These are phyloP conservation scores for Phytophthora sp. DNA, from an alignment of 352 stramenopile species.

Conservation along the genomic window DNA sequence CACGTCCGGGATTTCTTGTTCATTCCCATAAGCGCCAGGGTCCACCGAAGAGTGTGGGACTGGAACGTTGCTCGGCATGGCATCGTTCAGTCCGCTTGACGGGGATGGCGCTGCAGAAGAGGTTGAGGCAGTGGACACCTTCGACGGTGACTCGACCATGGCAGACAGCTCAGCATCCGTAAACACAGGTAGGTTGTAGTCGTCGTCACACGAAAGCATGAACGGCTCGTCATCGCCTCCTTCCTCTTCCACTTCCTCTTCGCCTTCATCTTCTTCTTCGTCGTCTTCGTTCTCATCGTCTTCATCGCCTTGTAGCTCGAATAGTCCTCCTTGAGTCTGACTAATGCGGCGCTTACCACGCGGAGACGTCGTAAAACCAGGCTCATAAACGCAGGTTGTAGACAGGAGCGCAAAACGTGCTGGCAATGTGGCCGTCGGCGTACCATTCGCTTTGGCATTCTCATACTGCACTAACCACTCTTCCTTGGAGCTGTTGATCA, in stretches of 20 bases:
- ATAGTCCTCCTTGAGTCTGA: conserved; percentile 15
- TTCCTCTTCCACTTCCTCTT: conserved; percentile 13
- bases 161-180: conserved; percentile 48
- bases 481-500: conserved; percentile 25
- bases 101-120: conserved; percentile 21
- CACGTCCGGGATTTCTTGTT: conserved; percentile 65
- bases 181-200: conserved; percentile 48
- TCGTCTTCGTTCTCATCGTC: conserved; percentile 13
- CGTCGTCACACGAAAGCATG: conserved; percentile 34
- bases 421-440: conserved; percentile 35
- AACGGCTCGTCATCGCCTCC: conserved; percentile 35
- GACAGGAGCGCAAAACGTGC: conserved; percentile 40
- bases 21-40: conserved; percentile 23
- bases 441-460: conserved; percentile 26
- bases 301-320: conserved; percentile 23
- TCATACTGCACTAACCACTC: conserved; percentile 29
- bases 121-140: conserved; percentile 39
- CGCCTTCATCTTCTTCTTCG: conserved; percentile 15
- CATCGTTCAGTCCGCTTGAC: conserved; percentile 17
- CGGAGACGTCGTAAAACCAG: conserved; percentile 41
- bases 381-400: conserved; percentile 42
- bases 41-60: conserved; percentile 4
- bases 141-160: conserved; percentile 44
- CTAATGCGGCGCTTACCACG: conserved; percentile 46
- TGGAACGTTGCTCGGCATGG: conserved; percentile 9